Evolutionary conservation across 257 asterid species (phyloP), one percentile per base, ranked within the genome.

Genomic region (Solanum raphanifolium): DNA sequence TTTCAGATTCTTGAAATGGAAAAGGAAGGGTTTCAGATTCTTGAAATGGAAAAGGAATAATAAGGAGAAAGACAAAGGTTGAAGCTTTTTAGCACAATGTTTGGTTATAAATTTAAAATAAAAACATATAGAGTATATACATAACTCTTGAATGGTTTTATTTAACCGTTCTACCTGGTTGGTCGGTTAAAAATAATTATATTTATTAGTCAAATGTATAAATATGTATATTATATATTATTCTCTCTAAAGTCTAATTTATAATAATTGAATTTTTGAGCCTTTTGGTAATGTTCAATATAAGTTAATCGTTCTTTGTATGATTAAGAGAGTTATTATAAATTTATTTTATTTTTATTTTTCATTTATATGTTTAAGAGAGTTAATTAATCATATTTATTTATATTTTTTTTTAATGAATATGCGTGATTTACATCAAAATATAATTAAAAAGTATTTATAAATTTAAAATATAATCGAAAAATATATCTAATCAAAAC

Each of bases 91-190:
- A 9, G 21, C 83, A 74, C 18, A 35, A 38, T 75, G 83, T 75
- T 12, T 3, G 83, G 9, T 23, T 20, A 20, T 55, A 18, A 52
- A 35, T 5, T 35, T 6, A 35, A 35, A 46, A 13, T 15, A 48
- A 2, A 52, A 16, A 52, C 62, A 48, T 48, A 48, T 12, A 41
- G 12, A 11, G 65, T 6, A 21, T 20, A 18, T 52, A 55, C 65
- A 55, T 20, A 20, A 55, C 25, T 55, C 65, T 55, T 55, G 65
- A 55, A 0, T 20, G 65, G 65, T 55, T 20, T 55, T 55, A 55
- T 55, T 55, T 7, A 55, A 0, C 11, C 4, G 11, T 55, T 55
- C 0, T 20, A 7, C 0, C 9, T 52, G n/a, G n/a, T 0, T 6
- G 11, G 0, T 55, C 25, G 25, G 0, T 55, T 52, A 52, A 55